Conservation (phyloP, 2,329 filamentous ascomycete genomes). For the Phoma sp. region DNA sequence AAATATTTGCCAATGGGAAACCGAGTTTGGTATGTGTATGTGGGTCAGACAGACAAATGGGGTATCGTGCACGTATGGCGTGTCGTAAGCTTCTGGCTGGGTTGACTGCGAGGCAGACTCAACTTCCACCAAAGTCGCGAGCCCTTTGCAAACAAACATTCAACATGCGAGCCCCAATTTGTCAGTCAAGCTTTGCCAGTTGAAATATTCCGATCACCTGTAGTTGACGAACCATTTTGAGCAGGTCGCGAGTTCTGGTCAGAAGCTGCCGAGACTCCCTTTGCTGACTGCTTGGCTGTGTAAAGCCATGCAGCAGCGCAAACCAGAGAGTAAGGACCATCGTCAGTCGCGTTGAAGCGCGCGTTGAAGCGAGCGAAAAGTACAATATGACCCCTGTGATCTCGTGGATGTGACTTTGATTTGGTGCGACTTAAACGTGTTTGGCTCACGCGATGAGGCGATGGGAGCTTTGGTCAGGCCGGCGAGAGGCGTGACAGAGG, state of each 20-base stretch:
- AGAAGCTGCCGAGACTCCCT: too few relatives aligned
- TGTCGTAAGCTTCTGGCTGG: slow-evolving; percentile 6
- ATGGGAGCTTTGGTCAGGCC: background rate
- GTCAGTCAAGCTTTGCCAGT: too few relatives aligned
- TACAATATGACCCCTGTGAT: too few relatives aligned
- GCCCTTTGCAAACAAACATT: too few relatives aligned
- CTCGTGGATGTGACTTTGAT: background rate
- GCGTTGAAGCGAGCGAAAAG: too few relatives aligned
- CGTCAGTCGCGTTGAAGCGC: too few relatives aligned
- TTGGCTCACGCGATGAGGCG: slow-evolving; percentile 2
- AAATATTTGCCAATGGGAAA: background rate
- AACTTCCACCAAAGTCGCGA: background rate
- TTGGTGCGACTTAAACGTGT: background rate
- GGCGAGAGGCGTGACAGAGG: slow-evolving; percentile 2
- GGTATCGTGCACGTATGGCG: slow-evolving; percentile 1
- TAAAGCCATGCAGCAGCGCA: too few relatives aligned
- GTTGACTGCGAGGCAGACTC: slow-evolving; percentile 16
- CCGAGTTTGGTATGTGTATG: background rate
- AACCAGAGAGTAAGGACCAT: too few relatives aligned
- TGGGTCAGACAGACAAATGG: background rate
- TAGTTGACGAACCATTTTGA: too few relatives aligned
- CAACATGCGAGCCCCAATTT: background rate
- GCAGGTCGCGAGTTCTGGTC: too few relatives aligned
- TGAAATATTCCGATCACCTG: too few relatives aligned
- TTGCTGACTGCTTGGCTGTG: too few relatives aligned